Conservation (phyloP, 108 stramenopile species). For the Craspedostauros australis region DNA sequence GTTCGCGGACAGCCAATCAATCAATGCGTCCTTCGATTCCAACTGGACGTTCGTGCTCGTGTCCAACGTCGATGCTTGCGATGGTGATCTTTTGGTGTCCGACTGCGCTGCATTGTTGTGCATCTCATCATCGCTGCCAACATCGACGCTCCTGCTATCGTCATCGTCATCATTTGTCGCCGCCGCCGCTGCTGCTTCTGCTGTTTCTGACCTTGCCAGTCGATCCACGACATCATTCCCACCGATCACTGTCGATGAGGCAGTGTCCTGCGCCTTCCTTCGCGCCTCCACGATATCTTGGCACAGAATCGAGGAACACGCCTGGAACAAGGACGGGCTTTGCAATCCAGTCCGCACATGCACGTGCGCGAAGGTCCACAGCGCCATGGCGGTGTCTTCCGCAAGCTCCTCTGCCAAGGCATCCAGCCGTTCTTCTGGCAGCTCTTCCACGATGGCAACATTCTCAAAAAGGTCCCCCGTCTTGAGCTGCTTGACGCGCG, state of each 20-base stretch:
- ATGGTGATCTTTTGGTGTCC: neutral
- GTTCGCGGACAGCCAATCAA: conserved; percentile 46
- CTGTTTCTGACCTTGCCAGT: conserved; percentile 32
- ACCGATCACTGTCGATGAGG: conserved; percentile 11
- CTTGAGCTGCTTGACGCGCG: conserved; percentile 31
- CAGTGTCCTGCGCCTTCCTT: conserved; percentile 19
- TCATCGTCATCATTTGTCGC: neutral
- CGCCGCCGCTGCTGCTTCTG: conserved; percentile 1
- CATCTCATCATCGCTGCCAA: neutral
- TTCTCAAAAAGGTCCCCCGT: conserved; percentile 11
- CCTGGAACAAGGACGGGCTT: conserved; percentile 34
- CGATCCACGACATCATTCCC: conserved; percentile 34
- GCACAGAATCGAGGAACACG: conserved; percentile 42
- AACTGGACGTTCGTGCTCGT: neutral
- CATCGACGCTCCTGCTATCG: neutral
- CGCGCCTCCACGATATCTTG: conserved; percentile 37
- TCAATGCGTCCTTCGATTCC: conserved; percentile 16
- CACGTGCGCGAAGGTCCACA: conserved; percentile 53
- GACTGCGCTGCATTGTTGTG: neutral
- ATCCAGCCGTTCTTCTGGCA: conserved; percentile 24
- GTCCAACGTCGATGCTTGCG: neutral
- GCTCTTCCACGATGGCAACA: neutral
- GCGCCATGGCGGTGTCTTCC: conserved; percentile 40
- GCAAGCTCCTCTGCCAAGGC: conserved; percentile 37
- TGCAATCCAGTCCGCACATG: conserved; percentile 32